These are phyloP conservation scores for Paxillus rubicundulus DNA, from an alignment of 768 basidiomycete genomes.

Conservation along the genomic window DNA sequence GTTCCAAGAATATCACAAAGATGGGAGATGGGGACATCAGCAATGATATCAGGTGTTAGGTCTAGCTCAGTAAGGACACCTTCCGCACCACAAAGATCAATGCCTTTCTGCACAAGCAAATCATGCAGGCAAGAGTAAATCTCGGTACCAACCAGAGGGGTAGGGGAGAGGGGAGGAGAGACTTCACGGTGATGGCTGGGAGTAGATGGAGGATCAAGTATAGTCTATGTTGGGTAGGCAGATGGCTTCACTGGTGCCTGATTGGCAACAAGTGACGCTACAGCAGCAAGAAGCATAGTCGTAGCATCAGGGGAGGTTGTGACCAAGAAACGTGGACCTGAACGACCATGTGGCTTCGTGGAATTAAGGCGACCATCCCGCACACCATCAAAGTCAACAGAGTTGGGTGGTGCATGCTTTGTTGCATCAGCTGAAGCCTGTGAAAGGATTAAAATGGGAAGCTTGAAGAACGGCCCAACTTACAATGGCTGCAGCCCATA, in stretches of 20 bases:
- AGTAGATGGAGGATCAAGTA: background rate
- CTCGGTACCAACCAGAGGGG: background rate
- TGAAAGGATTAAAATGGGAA: too few relatives aligned
- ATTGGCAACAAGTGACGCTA: background rate
- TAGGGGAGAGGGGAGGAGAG: background rate
- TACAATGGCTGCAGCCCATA: background rate
- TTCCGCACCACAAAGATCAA: too few relatives aligned
- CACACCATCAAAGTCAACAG: background rate
- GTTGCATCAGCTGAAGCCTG: background rate
- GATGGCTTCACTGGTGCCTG: background rate
- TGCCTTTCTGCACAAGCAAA: background rate
- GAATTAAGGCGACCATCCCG: background rate
- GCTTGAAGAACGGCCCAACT: background rate
- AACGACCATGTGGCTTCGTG: background rate
- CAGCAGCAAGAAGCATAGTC: background rate
- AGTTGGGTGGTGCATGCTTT: background rate
- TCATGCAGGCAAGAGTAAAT: background rate
- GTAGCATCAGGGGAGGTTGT: background rate
- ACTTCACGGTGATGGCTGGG: background rate
- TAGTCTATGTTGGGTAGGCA: background rate
- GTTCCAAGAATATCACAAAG: background rate
- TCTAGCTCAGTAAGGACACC: background rate
- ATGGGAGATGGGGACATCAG: background rate
- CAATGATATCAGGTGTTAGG: background rate
- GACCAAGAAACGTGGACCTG: background rate